Conservation (phyloP, 352 stramenopile genomes). For the Pythium sukuiense region DNA sequence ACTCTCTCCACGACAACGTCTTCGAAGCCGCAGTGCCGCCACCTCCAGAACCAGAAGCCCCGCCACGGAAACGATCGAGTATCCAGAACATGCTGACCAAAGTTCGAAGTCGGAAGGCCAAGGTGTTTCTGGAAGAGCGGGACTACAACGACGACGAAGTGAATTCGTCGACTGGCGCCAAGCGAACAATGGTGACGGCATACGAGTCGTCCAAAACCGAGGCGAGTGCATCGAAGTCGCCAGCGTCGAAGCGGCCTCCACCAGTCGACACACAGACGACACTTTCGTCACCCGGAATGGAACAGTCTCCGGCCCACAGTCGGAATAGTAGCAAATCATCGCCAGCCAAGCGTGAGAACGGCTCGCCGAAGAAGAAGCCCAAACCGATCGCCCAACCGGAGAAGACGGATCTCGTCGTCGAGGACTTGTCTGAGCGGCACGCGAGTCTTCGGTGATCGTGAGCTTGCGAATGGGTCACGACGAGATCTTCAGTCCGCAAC, state of each 20-base stretch:
- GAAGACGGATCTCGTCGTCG: slow-evolving; percentile 14
- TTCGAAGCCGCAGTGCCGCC: slow-evolving; percentile 1
- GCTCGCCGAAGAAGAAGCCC: slow-evolving; percentile 20
- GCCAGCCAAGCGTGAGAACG: not conserved
- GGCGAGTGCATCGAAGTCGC: not conserved
- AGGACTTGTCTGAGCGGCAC: slow-evolving; percentile 11
- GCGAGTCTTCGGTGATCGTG: not conserved
- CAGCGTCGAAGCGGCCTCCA: not conserved
- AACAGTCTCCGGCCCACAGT: not conserved
- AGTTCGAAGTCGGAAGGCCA: slow-evolving; percentile 3
- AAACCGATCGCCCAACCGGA: not conserved
- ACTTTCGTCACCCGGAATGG: not conserved
- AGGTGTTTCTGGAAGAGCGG: slow-evolving; percentile 10
- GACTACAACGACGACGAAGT: not conserved
- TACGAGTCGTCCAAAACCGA: not conserved
- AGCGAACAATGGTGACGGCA: not conserved
- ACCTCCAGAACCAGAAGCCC: not conserved
- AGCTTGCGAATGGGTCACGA: not conserved
- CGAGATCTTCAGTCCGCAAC: slow-evolving; percentile 1
- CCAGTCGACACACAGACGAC: not conserved
- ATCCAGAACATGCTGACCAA: slow-evolving; percentile 11
- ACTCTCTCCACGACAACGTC: slow-evolving; percentile 11
- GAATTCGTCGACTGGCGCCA: not conserved
- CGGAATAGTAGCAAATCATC: not conserved
- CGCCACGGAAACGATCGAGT: slow-evolving; percentile 17